phyloP scores from a whole-genome alignment of 78 protist species.

The Dictyostelium purpureum region DNA sequence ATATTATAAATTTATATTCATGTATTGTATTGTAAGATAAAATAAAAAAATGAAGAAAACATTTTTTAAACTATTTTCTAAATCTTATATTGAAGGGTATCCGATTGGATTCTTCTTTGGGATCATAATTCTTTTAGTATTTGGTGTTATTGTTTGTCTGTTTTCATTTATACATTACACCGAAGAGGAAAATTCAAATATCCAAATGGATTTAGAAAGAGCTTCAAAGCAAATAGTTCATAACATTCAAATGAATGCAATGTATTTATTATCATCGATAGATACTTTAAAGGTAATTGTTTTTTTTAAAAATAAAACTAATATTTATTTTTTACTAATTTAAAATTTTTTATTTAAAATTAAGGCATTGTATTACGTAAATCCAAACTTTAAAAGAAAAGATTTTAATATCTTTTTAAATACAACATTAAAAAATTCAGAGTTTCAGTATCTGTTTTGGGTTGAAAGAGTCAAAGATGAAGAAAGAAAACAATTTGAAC shows the following conservation, averaged over 20 bases:
- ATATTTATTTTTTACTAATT: not conserved
- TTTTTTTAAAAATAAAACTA: not conserved
- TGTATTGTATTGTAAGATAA: no score
- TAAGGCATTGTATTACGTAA: conserved; percentile 23
- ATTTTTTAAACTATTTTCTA: not conserved
- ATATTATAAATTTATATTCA: no score
- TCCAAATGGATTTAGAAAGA: conserved; percentile 49
- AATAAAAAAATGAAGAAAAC: not conserved
- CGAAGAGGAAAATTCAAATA: conserved; percentile 25
- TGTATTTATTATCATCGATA: not conserved
- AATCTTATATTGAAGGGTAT: conserved; percentile 16
- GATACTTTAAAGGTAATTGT: conserved; percentile 31
- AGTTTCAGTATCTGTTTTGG: conserved; percentile 9
- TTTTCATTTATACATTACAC: conserved; percentile 48
- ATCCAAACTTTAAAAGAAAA: not conserved
- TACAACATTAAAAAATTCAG: not conserved
- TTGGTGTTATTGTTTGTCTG: conserved; percentile 13
- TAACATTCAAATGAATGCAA: conserved; percentile 11
- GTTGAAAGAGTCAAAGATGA: not conserved
- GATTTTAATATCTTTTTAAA: not conserved
- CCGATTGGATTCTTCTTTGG: conserved; percentile 7
- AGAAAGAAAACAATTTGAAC: conserved; percentile 10
- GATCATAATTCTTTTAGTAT: not conserved
- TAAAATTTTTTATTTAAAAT: not conserved
- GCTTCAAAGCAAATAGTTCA: conserved; percentile 36